Conservation (phyloP, 1,284 basidiomycete species). For the Lignosus rhinocerotis region DNA sequence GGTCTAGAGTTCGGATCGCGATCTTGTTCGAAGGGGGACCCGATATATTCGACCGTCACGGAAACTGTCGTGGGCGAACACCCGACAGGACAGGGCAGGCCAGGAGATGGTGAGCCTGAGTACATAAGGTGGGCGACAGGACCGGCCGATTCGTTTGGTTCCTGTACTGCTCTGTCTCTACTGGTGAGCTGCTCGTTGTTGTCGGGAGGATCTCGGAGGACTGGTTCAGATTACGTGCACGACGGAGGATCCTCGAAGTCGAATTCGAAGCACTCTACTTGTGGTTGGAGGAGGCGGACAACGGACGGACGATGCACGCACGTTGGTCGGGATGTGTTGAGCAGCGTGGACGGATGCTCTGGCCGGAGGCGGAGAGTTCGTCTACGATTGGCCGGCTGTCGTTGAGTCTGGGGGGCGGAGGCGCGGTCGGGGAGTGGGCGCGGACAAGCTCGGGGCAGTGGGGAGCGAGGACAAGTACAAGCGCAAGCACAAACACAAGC, state of each 20-base stretch:
- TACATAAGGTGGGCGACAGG: conserved; percentile 22
- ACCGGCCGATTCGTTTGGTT: conserved; percentile 3
- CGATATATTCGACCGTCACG: conserved; percentile 26
- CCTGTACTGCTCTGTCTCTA: conserved; percentile 1
- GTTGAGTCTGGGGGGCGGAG: conserved; percentile 16
- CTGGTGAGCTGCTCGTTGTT: conserved; percentile 5
- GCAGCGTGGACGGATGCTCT: conserved; percentile 18
- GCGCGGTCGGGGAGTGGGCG: conserved; percentile 1
- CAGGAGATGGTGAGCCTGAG: conserved; percentile 10
- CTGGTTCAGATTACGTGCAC: neutral
- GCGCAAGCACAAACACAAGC: neutral
- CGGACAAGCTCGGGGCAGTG: neutral
- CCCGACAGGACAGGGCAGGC: too few relatives aligned
- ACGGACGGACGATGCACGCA: conserved; percentile 30
- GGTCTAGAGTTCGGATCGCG: conserved; percentile 19
- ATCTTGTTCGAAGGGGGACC: conserved; percentile 15
- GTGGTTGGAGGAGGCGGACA: neutral
- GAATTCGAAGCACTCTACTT: neutral
- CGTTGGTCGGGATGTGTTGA: conserved; percentile 32
- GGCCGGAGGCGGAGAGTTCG: conserved; percentile 19
- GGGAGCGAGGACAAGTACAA: neutral
- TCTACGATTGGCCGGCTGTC: conserved; percentile 29
- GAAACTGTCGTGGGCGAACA: conserved; percentile 20
- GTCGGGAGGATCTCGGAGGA: conserved; percentile 20
- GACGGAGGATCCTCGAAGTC: conserved; percentile 8